Conservation (phyloP, 306 rosid genomes). For the Pyrus communis region DNA sequence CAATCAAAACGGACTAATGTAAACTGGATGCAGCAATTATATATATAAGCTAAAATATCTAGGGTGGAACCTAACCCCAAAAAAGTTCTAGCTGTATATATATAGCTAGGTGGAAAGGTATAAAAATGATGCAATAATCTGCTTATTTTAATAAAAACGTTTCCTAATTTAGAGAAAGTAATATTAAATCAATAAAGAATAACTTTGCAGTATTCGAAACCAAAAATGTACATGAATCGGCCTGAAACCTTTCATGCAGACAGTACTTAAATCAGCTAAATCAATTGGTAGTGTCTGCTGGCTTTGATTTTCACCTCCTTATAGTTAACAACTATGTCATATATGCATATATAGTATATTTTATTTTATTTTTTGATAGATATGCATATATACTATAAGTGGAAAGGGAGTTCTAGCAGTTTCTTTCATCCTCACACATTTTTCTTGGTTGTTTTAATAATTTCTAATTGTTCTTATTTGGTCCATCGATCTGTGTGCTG, state of each 20-base stretch:
- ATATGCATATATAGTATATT: background rate
- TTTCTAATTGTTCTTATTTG: background rate
- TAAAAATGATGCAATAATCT: background rate
- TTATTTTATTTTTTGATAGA: no score
- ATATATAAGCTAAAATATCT: no score
- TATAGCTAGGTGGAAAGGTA: background rate
- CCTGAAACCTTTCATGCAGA: no score
- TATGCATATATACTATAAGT: background rate
- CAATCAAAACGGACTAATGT: background rate
- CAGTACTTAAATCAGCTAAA: no score
- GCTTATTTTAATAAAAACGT: no score
- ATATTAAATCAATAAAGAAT: no score
- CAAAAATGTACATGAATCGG: no score
- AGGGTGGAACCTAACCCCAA: no score
- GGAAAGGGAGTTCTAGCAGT: background rate
- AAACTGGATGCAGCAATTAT: background rate
- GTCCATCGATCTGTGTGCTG: background rate
- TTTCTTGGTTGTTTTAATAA: background rate
- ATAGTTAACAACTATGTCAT: background rate
- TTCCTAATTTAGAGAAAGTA: no score
- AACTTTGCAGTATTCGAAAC: no score
- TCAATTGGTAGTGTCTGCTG: no score
- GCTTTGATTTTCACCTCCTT: background rate
- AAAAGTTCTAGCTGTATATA: no score
- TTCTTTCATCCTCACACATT: background rate